Base-by-base conservation (phyloP, 768 basidiomycete species). In the Lentinus tigrinus region DNA sequence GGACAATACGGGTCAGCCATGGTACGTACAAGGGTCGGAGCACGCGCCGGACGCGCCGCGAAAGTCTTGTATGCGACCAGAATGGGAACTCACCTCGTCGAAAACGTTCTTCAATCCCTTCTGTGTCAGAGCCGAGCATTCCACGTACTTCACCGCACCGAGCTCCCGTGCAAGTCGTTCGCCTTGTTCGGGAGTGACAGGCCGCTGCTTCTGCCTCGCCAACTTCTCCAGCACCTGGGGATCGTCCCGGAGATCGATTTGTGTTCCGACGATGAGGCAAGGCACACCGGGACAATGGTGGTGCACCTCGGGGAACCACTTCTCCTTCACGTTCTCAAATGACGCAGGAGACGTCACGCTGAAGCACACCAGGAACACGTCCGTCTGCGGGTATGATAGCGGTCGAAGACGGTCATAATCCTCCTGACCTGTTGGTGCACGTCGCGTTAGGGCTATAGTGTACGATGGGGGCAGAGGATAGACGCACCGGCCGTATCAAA, bases 281-380 rank as follows among this genome's bases (percentile, higher is more conserved):
- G 96, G 95, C 57, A 98, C 96, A 49, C 97, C 96, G 16, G 97
- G 97, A 81, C 97, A 99, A 71, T 99, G 97, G 73, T 98, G 97
- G 73, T 95, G 95, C 53, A 99, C 96, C 79, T 99, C 97, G 5
- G 97, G 97, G 84, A 98, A 97, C 97, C 97, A 99, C 74, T 99
- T 99, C 78, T 99, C 97, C 84, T 97, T 98, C 69, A 99, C 96
- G 89, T 99, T 98, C 77, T 99, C 97, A 71, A 98, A 99, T 47
- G 94, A 96, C 27, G 97, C 96, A 3, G 96, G 97, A 10, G 92
- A 95, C 40, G 96, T 98, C 67, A 99, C 97, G 70, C 93, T 95
- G 82, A 98, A 99, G 78, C 97, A 99, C 65, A 99, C 96, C 57
- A 99, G 82, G 84, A 99, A 98, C 57, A 98, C 97, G 70, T 99